Evolutionary conservation across 441 rosid species (phyloP).

Genomic region (Pelargonium australe): DNA sequence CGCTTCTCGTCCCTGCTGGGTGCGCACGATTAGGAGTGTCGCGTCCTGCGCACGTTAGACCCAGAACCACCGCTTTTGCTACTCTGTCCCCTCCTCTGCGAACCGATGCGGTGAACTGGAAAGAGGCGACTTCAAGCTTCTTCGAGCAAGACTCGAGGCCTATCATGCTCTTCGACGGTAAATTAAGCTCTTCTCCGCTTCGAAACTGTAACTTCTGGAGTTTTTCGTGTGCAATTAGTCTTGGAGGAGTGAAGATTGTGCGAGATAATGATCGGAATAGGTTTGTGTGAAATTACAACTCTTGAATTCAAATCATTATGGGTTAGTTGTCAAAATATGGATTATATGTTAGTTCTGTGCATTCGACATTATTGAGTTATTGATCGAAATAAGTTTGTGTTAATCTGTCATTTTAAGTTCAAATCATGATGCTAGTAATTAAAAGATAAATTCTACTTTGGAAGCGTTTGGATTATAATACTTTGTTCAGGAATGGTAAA

Average conservation of each 20-base stretch:
- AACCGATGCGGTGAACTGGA: conserved; percentile 40
- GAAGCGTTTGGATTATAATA: no score
- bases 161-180: conserved; percentile 85
- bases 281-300: conserved; percentile 27
- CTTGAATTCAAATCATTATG: neutral
- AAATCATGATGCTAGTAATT: no score
- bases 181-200: neutral
- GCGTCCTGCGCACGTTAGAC: conserved; percentile 17
- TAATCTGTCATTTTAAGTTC: no score
- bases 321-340: neutral
- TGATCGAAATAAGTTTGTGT: no score
- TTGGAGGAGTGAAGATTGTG: conserved; percentile 79
- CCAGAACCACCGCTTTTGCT: conserved; percentile 35
- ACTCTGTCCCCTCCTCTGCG: conserved; percentile 29
- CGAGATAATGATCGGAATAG: conserved; percentile 64
- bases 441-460: no score
- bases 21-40: conserved; percentile 24
- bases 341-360: neutral
- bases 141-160: conserved; percentile 73
- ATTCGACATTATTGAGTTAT: neutral
- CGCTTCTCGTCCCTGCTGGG: conserved; percentile 37
- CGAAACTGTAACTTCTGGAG: no score
- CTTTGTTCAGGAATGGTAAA: no score
- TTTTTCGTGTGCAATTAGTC: no score
- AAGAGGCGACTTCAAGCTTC: conserved; percentile 56